These are phyloP conservation scores for Pythium aphanidermatum DNA, from an alignment of 352 stramenopile genomes.

Conservation along the genomic window DNA sequence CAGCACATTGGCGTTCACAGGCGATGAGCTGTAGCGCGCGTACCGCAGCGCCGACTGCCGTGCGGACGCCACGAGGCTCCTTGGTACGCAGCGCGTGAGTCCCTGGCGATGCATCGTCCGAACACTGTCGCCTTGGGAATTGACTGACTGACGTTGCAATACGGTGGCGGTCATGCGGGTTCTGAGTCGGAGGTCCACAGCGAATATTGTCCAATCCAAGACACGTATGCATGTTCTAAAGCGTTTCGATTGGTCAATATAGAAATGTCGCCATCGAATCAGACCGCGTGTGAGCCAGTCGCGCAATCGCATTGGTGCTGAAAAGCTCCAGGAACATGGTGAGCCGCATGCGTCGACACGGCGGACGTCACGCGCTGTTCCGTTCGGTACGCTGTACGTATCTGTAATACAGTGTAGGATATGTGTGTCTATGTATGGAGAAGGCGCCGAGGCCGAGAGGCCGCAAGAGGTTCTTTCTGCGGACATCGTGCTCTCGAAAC, in stretches of 20 bases:
- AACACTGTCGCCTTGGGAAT: too few species aligned
- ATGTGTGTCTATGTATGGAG: not conserved
- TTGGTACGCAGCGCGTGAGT: constrained; percentile 1
- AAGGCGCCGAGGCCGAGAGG: constrained; percentile 8
- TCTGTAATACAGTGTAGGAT: not conserved
- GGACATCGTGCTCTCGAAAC: constrained; percentile 1
- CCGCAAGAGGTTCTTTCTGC: constrained; percentile 2
- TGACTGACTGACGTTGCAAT: constrained; percentile 13
- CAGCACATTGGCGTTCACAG: constrained; percentile 18
- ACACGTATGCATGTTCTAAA: too few species aligned
- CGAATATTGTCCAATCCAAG: too few species aligned
- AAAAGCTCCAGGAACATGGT: not conserved
- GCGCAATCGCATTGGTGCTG: not conserved
- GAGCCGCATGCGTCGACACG: constrained; percentile 4
- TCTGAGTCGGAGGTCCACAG: too few species aligned
- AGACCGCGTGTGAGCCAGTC: constrained; percentile 3
- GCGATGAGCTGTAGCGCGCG: not conserved
- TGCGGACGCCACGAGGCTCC: constrained; percentile 5
- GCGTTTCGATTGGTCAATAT: too few species aligned
- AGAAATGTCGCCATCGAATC: too few species aligned
- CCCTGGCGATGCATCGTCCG: constrained; percentile 11
- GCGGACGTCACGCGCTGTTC: constrained; percentile 1
- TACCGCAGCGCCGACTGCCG: constrained; percentile 5
- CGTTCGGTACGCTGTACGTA: not conserved
- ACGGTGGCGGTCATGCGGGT: not conserved